phyloP scores from a whole-genome alignment of 768 basidiomycete genomes.

The Xerocomus spinulosus region DNA sequence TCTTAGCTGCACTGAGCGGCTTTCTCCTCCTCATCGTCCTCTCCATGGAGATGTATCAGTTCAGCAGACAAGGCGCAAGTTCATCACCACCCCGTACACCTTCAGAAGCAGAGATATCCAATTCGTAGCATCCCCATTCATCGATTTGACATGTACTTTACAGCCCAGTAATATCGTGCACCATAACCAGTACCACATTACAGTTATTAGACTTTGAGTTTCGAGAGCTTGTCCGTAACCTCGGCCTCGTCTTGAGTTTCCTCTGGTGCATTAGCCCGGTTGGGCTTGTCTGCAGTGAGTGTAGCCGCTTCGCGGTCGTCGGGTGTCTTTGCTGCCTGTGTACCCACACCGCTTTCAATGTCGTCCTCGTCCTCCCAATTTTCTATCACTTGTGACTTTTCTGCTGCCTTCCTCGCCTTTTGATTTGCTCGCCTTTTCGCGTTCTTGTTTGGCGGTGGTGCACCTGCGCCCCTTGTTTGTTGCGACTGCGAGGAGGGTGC shows the following conservation, averaged over 20 bases:
- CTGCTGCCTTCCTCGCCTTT: conserved; percentile 59
- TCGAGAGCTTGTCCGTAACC: conserved; percentile 50
- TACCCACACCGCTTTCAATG: conserved; percentile 26
- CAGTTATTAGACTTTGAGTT: conserved; percentile 49
- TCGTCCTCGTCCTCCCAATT: conserved; percentile 78
- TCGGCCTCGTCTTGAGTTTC: conserved; percentile 18
- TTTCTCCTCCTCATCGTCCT: conserved; percentile 70
- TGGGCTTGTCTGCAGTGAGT: conserved; percentile 25
- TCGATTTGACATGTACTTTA: conserved; percentile 11
- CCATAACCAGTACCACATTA: neutral
- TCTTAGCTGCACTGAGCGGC: conserved; percentile 53
- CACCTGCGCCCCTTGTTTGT: conserved; percentile 26
- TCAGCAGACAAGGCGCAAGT: conserved; percentile 35
- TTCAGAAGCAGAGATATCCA: conserved; percentile 4
- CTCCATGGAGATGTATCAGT: conserved; percentile 57
- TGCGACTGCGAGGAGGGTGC: conserved; percentile 49
- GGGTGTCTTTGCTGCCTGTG: conserved; percentile 14
- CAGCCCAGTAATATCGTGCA: conserved; percentile 9
- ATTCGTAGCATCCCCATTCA: conserved; percentile 11
- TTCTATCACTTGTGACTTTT: conserved; percentile 62
- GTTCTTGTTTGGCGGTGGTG: conserved; percentile 61
- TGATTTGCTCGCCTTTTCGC: conserved; percentile 80
- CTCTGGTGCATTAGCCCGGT: conserved; percentile 17
- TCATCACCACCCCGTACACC: neutral
- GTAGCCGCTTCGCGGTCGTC: conserved; percentile 7